Evolutionary conservation across 2,329 filamentous ascomycete genomes (phyloP).

Genomic region (Botrytis porri): DNA sequence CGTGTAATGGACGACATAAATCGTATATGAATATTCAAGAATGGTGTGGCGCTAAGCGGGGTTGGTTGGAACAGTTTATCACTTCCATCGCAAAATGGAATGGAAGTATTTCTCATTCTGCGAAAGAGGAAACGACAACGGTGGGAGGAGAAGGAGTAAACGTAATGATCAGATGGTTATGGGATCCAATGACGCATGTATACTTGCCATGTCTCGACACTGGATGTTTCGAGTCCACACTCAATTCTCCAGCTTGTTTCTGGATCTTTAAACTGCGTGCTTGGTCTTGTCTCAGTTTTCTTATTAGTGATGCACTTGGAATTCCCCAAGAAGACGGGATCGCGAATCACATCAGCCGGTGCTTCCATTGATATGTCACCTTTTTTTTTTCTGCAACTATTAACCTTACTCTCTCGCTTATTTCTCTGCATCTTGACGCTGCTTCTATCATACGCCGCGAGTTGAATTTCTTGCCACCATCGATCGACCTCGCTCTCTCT

Average conservation of each 20-base stretch:
- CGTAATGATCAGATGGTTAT: not conserved
- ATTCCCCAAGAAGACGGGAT: not conserved
- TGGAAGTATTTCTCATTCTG: not conserved
- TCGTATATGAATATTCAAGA: not conserved
- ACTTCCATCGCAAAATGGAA: not conserved
- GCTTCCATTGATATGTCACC: not conserved
- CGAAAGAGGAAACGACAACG: not conserved
- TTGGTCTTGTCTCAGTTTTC: not conserved
- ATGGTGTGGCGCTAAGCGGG: not conserved
- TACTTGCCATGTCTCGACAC: not conserved
- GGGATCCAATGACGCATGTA: not conserved
- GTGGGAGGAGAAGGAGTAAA: not conserved
- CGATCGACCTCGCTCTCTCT: not conserved
- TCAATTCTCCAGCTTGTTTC: not conserved
- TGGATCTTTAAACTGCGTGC: not conserved
- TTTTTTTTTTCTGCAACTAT: not conserved
- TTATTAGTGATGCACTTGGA: not conserved
- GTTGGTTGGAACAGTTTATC: not conserved
- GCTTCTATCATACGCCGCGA: not conserved
- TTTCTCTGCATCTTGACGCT: not conserved
- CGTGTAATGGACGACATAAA: not conserved
- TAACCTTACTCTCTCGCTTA: too few species aligned
- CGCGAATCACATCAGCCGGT: not conserved
- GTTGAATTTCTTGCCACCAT: not conserved
- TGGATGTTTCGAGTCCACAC: not conserved